A percentile compares a stretch with the other conserved stretches of the same genome.
These are phyloP conservation scores for Mortierella sp. DNA, from an alignment of 371 early-diverging fungal genomes.

Conservation along the genomic window DNA sequence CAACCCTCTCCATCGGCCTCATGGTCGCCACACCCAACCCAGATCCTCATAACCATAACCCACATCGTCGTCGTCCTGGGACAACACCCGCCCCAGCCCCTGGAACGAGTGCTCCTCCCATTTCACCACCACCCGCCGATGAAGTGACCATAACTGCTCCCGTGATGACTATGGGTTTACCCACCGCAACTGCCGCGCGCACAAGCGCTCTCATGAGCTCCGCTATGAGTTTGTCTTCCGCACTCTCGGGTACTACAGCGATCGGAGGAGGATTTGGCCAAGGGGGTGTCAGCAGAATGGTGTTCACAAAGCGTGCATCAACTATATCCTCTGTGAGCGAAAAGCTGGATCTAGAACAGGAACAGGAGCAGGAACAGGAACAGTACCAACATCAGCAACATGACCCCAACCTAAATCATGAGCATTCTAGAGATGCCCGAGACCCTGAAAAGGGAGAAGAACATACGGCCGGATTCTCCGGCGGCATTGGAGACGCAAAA, in stretches of 20 bases:
- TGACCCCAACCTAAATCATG: too few relatives aligned
- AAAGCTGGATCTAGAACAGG: neutral
- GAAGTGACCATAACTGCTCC: neutral
- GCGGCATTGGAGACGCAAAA: neutral
- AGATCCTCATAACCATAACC: neutral
- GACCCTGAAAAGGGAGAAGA: neutral
- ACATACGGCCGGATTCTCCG: neutral
- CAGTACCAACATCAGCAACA: too few relatives aligned
- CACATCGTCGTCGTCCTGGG: too few relatives aligned
- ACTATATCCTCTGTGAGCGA: constrained; percentile 23
- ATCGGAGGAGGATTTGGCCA: neutral
- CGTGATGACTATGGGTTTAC: too few relatives aligned
- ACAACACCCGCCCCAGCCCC: too few relatives aligned
- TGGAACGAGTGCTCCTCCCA: neutral
- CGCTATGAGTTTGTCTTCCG: constrained; percentile 16
- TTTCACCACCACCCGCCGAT: too few relatives aligned
- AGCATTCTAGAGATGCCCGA: too few relatives aligned
- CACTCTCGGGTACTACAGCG: constrained; percentile 11
- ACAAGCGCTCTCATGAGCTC: constrained; percentile 6
- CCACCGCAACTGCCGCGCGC: neutral
- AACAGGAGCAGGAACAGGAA: neutral
- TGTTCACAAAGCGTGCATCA: constrained; percentile 2
- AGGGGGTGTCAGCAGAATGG: constrained; percentile 10
- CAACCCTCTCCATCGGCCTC: constrained; percentile 34
- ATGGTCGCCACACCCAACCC: constrained; percentile 29